These are phyloP conservation scores for Avena sativa DNA, from an alignment of 176 grass and related monocot species.

Conservation along the genomic window DNA sequence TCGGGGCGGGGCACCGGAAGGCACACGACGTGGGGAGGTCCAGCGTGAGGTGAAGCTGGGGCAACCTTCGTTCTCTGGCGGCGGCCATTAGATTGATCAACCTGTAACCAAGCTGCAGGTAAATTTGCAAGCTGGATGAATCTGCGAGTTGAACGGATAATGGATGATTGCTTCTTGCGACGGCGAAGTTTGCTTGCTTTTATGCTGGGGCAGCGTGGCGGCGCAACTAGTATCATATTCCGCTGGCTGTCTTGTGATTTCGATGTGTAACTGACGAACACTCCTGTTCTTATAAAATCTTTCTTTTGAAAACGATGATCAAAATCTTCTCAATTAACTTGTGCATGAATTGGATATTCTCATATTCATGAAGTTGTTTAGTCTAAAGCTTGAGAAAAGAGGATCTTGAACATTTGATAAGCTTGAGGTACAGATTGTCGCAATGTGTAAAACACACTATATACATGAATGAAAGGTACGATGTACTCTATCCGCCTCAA, in stretches of 20 bases:
- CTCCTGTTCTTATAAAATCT: background rate
- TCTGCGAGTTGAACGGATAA: background rate
- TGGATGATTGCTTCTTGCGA: background rate
- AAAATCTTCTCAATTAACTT: background rate
- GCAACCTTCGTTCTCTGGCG: background rate
- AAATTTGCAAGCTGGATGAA: too few relatives aligned
- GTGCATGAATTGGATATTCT: background rate
- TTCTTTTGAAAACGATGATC: background rate
- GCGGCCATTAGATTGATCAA: conserved; percentile 15
- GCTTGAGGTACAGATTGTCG: background rate
- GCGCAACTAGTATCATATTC: background rate
- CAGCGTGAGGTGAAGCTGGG: conserved; percentile 14
- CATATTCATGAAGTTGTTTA: background rate
- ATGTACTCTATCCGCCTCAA: too few relatives aligned
- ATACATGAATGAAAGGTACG: too few relatives aligned
- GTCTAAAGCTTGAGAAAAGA: background rate
- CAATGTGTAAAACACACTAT: too few relatives aligned
- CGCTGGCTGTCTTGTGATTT: background rate
- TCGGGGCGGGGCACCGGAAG: background rate
- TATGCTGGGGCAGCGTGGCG: background rate
- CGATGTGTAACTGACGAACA: background rate
- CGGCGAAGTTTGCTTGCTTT: background rate
- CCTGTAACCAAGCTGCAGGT: background rate
- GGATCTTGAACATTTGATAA: background rate
- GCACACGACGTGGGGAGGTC: background rate